phyloP scores from a whole-genome alignment of 2,329 filamentous ascomycete genomes.

The Diaporthe eres region DNA sequence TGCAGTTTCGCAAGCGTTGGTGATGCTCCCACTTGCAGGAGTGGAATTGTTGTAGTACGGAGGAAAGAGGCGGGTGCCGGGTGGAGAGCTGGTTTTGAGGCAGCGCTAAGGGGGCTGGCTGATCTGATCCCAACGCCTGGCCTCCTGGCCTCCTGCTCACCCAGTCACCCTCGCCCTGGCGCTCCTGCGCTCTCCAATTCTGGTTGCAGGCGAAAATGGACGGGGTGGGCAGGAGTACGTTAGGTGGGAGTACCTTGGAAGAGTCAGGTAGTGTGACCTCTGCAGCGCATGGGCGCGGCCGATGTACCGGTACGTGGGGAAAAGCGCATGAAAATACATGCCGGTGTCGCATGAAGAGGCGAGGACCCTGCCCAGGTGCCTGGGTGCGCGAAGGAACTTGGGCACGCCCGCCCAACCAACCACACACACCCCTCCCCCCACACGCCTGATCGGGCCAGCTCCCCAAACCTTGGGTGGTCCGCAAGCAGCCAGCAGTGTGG shows the following conservation, averaged over 20 bases:
- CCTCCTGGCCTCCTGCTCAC: conserved; percentile 43
- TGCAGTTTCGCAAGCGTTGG: conserved; percentile 1
- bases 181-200: conserved; percentile 24
- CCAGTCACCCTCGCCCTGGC: conserved; percentile 31
- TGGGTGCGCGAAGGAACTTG: conserved; percentile 14
- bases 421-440: conserved; percentile 23
- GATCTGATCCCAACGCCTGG: conserved; percentile 33
- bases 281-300: conserved; percentile 43
- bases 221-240: conserved; percentile 32
- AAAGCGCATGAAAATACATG: conserved; percentile 48
- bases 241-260: conserved; percentile 6
- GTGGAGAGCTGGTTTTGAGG: conserved; percentile 40
- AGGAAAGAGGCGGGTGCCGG: conserved; percentile 32
- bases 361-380: conserved; percentile 31
- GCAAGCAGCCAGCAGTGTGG: conserved; percentile 24
- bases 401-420: conserved; percentile 10
- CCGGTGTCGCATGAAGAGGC: conserved; percentile 44
- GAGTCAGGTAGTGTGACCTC: conserved; percentile 38
- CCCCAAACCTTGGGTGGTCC: conserved; percentile 27
- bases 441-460: conserved; percentile 29
- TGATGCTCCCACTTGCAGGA: conserved; percentile 8
- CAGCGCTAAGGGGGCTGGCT: conserved; percentile 41
- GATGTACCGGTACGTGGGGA: conserved; percentile 51
- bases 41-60: conserved; percentile 35
- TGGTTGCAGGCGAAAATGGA: conserved; percentile 32